These are phyloP conservation scores for Murraya paniculata DNA, from an alignment of 345 rosid species.

Conservation along the genomic window DNA sequence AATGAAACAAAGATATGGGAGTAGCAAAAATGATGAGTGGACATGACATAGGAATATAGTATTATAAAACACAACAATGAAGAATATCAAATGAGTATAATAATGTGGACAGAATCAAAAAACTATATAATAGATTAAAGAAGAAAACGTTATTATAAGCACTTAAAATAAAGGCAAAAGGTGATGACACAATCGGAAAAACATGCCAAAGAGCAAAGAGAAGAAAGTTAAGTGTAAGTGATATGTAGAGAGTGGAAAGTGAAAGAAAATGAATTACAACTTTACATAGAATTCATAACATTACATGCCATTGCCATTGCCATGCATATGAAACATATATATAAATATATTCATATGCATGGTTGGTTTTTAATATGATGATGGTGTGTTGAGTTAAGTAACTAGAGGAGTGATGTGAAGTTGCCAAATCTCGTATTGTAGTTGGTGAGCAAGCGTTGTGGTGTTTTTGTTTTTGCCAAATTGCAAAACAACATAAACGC, in stretches of 20 bases:
- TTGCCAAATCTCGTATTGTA: slow-evolving; percentile 22
- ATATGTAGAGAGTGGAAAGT: neutral
- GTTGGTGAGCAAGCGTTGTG: slow-evolving; percentile 19
- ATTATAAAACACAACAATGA: neutral
- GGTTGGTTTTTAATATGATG: neutral
- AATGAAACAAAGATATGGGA: neutral
- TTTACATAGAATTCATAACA: neutral
- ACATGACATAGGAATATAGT: neutral
- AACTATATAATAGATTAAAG: neutral
- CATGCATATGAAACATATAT: slow-evolving; percentile 6
- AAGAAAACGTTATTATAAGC: neutral
- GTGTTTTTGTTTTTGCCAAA: neutral
- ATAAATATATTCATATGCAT: neutral
- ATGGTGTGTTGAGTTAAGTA: neutral
- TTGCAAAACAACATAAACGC: neutral
- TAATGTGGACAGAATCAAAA: neutral
- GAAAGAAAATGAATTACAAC: neutral
- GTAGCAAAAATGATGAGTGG: neutral
- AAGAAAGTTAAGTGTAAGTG: neutral
- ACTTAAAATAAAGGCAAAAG: neutral
- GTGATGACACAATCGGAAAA: neutral
- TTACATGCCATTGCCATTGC: neutral
- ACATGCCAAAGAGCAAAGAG: neutral
- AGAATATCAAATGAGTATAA: neutral
- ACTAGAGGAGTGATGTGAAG: neutral